These are phyloP conservation scores for Graphilbum fragrans DNA, from an alignment of 2,329 filamentous ascomycete genomes.

Conservation along the genomic window DNA sequence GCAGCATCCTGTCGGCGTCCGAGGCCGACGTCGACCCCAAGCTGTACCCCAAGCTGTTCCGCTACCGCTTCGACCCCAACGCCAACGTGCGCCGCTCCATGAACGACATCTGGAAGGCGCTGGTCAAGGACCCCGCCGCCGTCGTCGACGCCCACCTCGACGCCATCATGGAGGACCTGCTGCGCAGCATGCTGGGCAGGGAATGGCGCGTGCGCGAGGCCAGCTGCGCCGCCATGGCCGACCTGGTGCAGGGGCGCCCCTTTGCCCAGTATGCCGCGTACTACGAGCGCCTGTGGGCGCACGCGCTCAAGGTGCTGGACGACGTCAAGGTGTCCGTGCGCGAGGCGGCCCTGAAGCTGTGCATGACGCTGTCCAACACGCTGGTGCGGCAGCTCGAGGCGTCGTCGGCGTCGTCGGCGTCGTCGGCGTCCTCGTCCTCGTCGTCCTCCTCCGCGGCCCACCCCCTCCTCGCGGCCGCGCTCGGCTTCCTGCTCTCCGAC, in stretches of 20 bases:
- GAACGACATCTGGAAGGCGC: slow-evolving; percentile 93
- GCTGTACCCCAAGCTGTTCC: slow-evolving; percentile 86
- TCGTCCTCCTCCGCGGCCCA: too few relatives aligned
- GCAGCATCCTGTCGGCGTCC: slow-evolving; percentile 72
- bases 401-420: slow-evolving; percentile 29
- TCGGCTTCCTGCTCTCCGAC: slow-evolving; percentile 82
- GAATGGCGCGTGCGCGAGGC: slow-evolving; percentile 93
- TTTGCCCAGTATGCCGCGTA: slow-evolving; percentile 71
- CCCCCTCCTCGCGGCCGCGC: too few relatives aligned
- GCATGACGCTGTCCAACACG: slow-evolving; percentile 71
- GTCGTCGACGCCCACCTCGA: slow-evolving; percentile 77
- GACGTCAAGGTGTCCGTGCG: slow-evolving; percentile 92
- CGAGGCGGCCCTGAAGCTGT: slow-evolving; percentile 66
- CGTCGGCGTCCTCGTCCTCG: too few relatives aligned
- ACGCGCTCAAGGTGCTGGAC: slow-evolving; percentile 82
- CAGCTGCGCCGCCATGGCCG: slow-evolving; percentile 78
- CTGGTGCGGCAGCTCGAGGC: slow-evolving; percentile 78
- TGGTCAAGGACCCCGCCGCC: slow-evolving; percentile 77
- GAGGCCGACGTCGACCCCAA: slow-evolving; percentile 84
- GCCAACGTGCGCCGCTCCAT: slow-evolving; percentile 86
- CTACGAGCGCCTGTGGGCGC: slow-evolving; percentile 73
- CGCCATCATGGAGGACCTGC: slow-evolving; percentile 74
- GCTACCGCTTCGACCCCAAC: slow-evolving; percentile 93
- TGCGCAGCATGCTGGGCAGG: slow-evolving; percentile 74
- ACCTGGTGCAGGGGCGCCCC: slow-evolving; percentile 72